phyloP scores from a whole-genome alignment of 2,329 filamentous ascomycete genomes.

The Aquanectria penicillioides region DNA sequence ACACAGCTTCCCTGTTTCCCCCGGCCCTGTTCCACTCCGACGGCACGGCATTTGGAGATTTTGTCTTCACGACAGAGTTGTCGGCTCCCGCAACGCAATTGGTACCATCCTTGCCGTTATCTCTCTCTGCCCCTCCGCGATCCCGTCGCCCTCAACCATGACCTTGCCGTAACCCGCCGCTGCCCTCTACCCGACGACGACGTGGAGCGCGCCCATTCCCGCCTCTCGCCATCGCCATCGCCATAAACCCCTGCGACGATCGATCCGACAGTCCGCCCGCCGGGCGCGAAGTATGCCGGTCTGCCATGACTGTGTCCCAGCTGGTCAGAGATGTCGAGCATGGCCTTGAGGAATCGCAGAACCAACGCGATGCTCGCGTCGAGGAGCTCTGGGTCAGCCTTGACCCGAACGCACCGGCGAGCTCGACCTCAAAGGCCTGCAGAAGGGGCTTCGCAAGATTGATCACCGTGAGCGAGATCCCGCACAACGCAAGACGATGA shows the following conservation, averaged over 20 bases:
- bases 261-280: constrained; percentile 24
- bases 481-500: constrained; percentile 13
- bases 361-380: constrained; percentile 82
- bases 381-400: constrained; percentile 86
- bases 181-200: constrained; percentile 16
- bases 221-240: constrained; percentile 12
- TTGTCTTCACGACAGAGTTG: constrained; percentile 24
- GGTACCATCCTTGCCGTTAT: constrained; percentile 20
- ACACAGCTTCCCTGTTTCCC: constrained; percentile 29
- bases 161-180: constrained; percentile 30
- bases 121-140: constrained; percentile 12
- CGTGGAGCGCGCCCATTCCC: constrained; percentile 12
- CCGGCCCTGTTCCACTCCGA: constrained; percentile 28
- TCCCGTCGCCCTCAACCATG: constrained; percentile 29
- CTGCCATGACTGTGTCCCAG: constrained; percentile 54
- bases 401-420: constrained; percentile 79
- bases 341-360: constrained; percentile 80
- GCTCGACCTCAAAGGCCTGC: constrained; percentile 84
- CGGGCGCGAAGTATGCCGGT: constrained; percentile 48
- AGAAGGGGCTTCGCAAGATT: constrained; percentile 85
- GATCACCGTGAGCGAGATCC: constrained; percentile 78
- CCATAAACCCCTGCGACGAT: constrained; percentile 18
- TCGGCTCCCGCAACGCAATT: constrained; percentile 14
- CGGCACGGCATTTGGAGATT: constrained; percentile 32
- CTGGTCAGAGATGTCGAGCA: constrained; percentile 63